phyloP scores from a whole-genome alignment of 495 filamentous ascomycete species.

The Hypoxylon cercidicola region DNA sequence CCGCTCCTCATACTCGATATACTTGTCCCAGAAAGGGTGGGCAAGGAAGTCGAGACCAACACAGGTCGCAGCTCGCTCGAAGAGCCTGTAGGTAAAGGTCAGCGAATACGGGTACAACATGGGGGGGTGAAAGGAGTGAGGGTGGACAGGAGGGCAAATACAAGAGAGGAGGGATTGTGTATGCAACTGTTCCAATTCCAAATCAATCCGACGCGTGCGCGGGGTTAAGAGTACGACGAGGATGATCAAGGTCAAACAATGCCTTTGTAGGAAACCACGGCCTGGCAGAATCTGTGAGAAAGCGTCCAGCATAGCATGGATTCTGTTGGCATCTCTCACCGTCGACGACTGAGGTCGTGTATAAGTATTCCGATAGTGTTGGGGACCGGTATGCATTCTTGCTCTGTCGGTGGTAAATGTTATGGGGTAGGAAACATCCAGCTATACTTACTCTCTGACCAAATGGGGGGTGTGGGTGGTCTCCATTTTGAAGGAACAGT shows the following conservation, averaged over 20 bases:
- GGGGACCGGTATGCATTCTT: slow-evolving; percentile 48
- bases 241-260: slow-evolving; percentile 58
- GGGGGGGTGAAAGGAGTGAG: slow-evolving; percentile 49
- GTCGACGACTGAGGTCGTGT: slow-evolving; percentile 52
- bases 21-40: slow-evolving; percentile 99
- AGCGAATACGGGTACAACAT: slow-evolving; percentile 58
- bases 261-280: slow-evolving; percentile 58
- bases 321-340: slow-evolving; percentile 65
- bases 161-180: slow-evolving; percentile 66
- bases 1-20: slow-evolving; percentile 93
- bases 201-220: slow-evolving; percentile 58
- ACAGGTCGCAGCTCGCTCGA: slow-evolving; percentile 85
- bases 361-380: slow-evolving; percentile 27
- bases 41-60: slow-evolving; percentile 94
- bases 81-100: slow-evolving; percentile 75
- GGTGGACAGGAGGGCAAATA: slow-evolving; percentile 65
- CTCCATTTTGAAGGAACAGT: slow-evolving; percentile 96
- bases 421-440: slow-evolving; percentile 77
- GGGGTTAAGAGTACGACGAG: slow-evolving; percentile 52
- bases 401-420: slow-evolving; percentile 54
- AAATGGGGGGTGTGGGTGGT: slow-evolving; percentile 93
- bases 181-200: slow-evolving; percentile 61
- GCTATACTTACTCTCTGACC: slow-evolving; percentile 98
- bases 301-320: slow-evolving; percentile 59
- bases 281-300: slow-evolving; percentile 70